Conservation (phyloP, 2,329 filamentous ascomycete genomes). For the Phaeosphaeriaceae sp. region DNA sequence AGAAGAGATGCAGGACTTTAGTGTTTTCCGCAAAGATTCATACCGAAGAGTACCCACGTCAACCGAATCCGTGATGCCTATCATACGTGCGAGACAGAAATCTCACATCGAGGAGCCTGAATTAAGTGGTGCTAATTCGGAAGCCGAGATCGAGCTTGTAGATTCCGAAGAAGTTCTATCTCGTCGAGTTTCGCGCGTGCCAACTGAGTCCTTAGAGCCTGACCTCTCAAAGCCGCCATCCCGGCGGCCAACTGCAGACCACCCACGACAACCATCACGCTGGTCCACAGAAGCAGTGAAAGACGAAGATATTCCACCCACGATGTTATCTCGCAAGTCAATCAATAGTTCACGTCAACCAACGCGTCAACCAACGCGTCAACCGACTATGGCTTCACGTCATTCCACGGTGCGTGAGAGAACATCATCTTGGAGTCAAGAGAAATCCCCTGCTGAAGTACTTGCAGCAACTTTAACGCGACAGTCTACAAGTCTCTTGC, state of each 20-base stretch:
- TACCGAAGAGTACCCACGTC: too few species aligned
- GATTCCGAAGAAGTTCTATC: neutral
- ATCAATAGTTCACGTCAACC: neutral
- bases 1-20: too few species aligned
- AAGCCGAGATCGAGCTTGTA: neutral
- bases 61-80: too few species aligned
- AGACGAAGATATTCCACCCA: neutral
- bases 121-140: neutral
- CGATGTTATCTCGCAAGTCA: neutral
- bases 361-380: slow-evolving; percentile 10
- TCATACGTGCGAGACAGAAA: too few species aligned
- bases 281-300: slow-evolving; percentile 5
- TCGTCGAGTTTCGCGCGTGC: neutral
- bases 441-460: neutral
- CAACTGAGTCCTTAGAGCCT: neutral
- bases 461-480: neutral
- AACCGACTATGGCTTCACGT: slow-evolving; percentile 4
- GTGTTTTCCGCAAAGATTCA: too few species aligned
- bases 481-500: neutral
- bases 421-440: neutral
- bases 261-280: too few species aligned
- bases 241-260: neutral
- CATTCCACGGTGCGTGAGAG: neutral
- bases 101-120: neutral
- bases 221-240: neutral